Conservation (phyloP, 805 yeast genomes). For the Wickerhamiella lipophila region DNA sequence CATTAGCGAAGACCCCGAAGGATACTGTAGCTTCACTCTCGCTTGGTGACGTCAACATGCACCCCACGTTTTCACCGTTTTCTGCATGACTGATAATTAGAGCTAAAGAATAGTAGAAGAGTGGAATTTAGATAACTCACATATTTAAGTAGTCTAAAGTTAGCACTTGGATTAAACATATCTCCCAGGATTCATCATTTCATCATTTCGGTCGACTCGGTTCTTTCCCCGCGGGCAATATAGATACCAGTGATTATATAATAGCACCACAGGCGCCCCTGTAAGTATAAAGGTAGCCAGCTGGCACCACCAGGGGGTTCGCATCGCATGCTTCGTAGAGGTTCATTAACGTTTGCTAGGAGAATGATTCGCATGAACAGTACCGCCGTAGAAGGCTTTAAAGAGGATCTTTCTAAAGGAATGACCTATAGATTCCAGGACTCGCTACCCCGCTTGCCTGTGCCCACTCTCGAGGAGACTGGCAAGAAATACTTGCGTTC, state of each 20-base stretch:
- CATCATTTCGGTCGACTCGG: background rate
- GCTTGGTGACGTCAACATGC: background rate
- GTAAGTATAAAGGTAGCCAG: background rate
- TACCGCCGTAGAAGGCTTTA: conserved; percentile 26
- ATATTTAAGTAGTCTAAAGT: too few relatives aligned
- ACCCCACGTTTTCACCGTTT: background rate
- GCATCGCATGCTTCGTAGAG: conserved; percentile 13
- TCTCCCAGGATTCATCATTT: background rate
- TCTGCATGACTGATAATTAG: background rate
- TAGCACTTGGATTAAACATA: too few relatives aligned
- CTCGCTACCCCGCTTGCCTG: conserved; percentile 71
- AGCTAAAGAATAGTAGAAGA: background rate
- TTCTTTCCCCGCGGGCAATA: background rate
- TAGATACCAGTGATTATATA: too few relatives aligned
- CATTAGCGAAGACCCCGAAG: too few relatives aligned
- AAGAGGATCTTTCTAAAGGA: conserved; percentile 39
- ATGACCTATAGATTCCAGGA: conserved; percentile 60
- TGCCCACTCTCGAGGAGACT: conserved; percentile 67
- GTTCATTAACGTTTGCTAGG: conserved; percentile 8
- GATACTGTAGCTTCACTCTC: background rate
- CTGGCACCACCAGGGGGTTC: background rate
- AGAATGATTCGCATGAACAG: conserved; percentile 21
- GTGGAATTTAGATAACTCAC: too few relatives aligned
- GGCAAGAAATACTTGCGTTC: conserved; percentile 55
- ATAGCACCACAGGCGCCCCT: background rate